phyloP scores from a whole-genome alignment of 164 flowering plant genomes.

The Cinnamomum chago region DNA sequence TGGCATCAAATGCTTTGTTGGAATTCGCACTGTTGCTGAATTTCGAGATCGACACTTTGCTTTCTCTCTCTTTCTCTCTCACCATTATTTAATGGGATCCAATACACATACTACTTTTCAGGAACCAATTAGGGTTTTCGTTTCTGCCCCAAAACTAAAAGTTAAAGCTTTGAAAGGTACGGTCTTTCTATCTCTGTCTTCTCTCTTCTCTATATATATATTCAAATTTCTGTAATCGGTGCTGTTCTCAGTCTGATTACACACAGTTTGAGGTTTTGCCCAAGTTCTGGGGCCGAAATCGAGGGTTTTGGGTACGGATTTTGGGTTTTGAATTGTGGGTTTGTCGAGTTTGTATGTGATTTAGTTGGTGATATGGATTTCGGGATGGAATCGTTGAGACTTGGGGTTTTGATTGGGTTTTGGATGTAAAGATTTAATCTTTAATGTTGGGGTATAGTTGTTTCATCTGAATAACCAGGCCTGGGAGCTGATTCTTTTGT shows the following conservation, averaged over 20 bases:
- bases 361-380: neutral
- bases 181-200: neutral
- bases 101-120: neutral
- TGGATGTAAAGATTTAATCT: neutral
- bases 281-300: neutral
- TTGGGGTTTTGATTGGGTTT: neutral
- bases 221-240: neutral
- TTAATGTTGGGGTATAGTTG: neutral
- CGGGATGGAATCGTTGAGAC: neutral
- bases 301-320: neutral
- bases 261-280: neutral
- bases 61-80: constrained; percentile 14
- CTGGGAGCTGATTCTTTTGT: no score
- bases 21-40: constrained; percentile 66
- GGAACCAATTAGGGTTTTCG: constrained; percentile 6
- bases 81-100: constrained; percentile 1
- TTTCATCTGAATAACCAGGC: no score
- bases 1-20: constrained; percentile 64
- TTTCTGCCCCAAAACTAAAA: constrained; percentile 11
- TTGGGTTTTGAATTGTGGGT: neutral
- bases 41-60: constrained; percentile 37
- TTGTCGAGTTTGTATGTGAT: neutral
- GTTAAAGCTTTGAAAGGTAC: constrained; percentile 2
- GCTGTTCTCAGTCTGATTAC: neutral
- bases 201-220: neutral